A percentile compares a stretch with the other conserved stretches of the same genome.
Evolutionary conservation across 1,284 basidiomycete genomes (phyloP).

Genomic region (Cutaneotrichosporon sp.): DNA sequence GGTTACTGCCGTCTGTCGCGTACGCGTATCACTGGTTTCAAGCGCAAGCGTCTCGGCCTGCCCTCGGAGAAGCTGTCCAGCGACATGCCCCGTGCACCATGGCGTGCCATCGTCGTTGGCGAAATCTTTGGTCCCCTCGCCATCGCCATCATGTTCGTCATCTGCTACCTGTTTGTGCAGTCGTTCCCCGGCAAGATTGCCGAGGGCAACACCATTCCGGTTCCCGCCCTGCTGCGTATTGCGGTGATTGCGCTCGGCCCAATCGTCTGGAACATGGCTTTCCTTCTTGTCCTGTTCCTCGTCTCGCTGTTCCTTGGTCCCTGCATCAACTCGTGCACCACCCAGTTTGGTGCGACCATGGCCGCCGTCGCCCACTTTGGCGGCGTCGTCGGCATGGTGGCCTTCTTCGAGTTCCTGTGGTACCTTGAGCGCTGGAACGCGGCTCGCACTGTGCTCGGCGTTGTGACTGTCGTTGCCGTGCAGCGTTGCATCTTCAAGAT

Average conservation of each 20-base stretch:
- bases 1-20: constrained; percentile 91
- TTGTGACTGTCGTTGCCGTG: constrained; percentile 78
- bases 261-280: constrained; percentile 88
- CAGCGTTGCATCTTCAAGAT: constrained; percentile 89
- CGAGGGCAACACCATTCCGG: constrained; percentile 45
- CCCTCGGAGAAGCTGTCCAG: constrained; percentile 91
- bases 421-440: constrained; percentile 89
- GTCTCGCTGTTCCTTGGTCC: constrained; percentile 89
- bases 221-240: constrained; percentile 79
- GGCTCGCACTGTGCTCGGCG: constrained; percentile 81
- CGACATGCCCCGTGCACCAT: constrained; percentile 82
- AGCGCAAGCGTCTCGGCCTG: constrained; percentile 88
- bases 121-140: constrained; percentile 80
- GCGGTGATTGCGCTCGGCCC: constrained; percentile 90
- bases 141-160: constrained; percentile 75
- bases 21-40: constrained; percentile 95
- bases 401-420: constrained; percentile 93
- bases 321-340: constrained; percentile 68
- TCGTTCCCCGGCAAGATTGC: constrained; percentile 55
- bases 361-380: constrained; percentile 78
- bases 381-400: constrained; percentile 75
- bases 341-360: constrained; percentile 82
- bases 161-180: constrained; percentile 72
- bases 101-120: constrained; percentile 79
- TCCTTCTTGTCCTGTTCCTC: constrained; percentile 81